These are phyloP conservation scores for Hypoxylon sp. DNA, from an alignment of 2,329 filamentous ascomycete species.

Conservation along the genomic window DNA sequence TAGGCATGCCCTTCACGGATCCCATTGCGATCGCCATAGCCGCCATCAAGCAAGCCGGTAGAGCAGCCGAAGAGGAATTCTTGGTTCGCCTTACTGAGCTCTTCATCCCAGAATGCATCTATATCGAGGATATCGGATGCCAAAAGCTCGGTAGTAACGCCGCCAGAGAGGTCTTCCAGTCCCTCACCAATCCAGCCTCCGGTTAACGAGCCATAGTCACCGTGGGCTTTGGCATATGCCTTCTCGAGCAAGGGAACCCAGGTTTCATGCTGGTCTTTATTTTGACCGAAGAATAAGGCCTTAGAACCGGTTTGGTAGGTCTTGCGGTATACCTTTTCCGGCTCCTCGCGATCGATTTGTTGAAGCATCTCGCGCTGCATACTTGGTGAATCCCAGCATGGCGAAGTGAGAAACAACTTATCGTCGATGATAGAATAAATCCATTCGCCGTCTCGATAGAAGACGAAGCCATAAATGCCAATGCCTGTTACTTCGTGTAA, in stretches of 20 bases:
- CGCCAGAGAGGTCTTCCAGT: conserved; percentile 74
- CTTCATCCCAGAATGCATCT: conserved; percentile 86
- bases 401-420: conserved; percentile 86
- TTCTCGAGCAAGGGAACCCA: conserved; percentile 87
- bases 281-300: conserved; percentile 84
- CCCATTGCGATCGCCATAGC: conserved; percentile 72
- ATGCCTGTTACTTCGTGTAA: conserved; percentile 68
- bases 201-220: conserved; percentile 79
- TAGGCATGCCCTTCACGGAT: conserved; percentile 73
- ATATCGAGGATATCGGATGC: conserved; percentile 81
- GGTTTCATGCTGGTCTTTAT: conserved; percentile 82
- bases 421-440: conserved; percentile 93
- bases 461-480: conserved; percentile 92
- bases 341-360: conserved; percentile 80
- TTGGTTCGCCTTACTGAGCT: conserved; percentile 83
- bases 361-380: conserved; percentile 81
- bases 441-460: conserved; percentile 91
- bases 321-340: conserved; percentile 78
- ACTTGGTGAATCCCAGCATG: conserved; percentile 84
- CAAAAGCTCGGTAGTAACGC: conserved; percentile 78
- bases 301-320: conserved; percentile 82
- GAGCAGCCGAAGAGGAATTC: conserved; percentile 84
- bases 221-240: conserved; percentile 87
- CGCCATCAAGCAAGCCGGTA: conserved; percentile 73
- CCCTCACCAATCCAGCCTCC: conserved; percentile 78